Evolutionary conservation across 345 rosid species (phyloP).

Genomic region (Draba incana): DNA sequence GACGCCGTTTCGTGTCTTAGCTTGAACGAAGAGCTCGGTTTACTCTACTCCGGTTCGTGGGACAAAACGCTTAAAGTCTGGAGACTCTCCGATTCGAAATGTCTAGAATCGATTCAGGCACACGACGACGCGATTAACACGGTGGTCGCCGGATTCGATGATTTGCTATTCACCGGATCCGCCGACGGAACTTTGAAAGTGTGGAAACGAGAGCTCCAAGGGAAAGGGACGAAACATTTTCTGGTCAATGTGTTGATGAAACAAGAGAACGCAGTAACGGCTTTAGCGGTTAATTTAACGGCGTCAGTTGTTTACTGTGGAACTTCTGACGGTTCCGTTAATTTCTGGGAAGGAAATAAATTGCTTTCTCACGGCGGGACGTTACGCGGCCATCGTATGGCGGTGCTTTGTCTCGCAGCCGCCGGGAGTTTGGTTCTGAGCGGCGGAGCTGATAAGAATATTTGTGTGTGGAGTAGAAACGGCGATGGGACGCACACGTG

Average conservation of each 20-base stretch:
- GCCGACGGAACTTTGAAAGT: conserved; percentile 72
- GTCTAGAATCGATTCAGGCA: conserved; percentile 61
- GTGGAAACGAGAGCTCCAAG: conserved; percentile 65
- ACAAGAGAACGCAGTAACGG: conserved; percentile 78
- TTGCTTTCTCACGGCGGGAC: conserved; percentile 63
- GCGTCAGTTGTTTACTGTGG: conserved; percentile 68
- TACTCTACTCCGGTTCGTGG: conserved; percentile 73
- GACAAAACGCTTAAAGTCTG: conserved; percentile 67
- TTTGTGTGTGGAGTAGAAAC: conserved; percentile 76
- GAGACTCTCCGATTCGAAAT: conserved; percentile 57
- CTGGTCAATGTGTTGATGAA: conserved; percentile 59
- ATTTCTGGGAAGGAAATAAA: conserved; percentile 69
- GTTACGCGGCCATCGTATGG: conserved; percentile 73
- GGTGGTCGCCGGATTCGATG: conserved; percentile 51
- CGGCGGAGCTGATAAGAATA: conserved; percentile 82
- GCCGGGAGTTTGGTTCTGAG: conserved; percentile 73
- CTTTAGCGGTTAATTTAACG: conserved; percentile 60
- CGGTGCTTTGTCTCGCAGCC: conserved; percentile 64
- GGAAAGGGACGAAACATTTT: conserved; percentile 61
- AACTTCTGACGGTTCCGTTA: conserved; percentile 64
- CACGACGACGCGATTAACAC: conserved; percentile 72
- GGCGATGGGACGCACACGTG: conserved; percentile 58
- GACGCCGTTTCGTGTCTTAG: conserved; percentile 69
- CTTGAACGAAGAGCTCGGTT: conserved; percentile 55
- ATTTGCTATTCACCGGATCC: conserved; percentile 65